Conservation (phyloP, 2,329 filamentous ascomycete species). For the Coniella lustricola region DNA sequence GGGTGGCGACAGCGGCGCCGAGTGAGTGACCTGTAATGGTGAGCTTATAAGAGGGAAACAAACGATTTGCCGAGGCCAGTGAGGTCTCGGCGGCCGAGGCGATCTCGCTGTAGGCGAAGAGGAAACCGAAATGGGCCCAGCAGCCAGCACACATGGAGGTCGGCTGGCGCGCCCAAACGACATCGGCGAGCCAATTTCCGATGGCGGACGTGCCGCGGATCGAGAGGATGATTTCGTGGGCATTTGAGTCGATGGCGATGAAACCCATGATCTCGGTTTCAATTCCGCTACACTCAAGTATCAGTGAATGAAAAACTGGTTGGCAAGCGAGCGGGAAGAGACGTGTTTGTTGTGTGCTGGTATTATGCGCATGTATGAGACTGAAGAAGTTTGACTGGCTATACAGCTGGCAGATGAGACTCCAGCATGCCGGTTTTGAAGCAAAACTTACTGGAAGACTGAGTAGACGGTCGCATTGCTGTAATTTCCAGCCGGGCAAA, state of each 20-base stretch:
- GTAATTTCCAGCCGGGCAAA: slow-evolving; percentile 37
- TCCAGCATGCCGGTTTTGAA: background rate
- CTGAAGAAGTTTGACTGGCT: background rate
- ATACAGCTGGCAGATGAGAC: too few species aligned
- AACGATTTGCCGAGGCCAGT: too few species aligned
- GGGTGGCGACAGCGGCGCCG: slow-evolving; percentile 55
- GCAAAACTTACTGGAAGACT: slow-evolving; percentile 5
- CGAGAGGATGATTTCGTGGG: slow-evolving; percentile 49
- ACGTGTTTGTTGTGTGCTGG: too few species aligned
- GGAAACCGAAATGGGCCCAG: slow-evolving; percentile 51
- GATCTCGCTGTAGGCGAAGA: slow-evolving; percentile 49
- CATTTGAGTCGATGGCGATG: slow-evolving; percentile 42
- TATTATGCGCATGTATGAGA: too few species aligned
- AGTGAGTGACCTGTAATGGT: slow-evolving; percentile 61
- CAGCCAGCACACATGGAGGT: slow-evolving; percentile 37
- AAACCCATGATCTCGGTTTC: slow-evolving; percentile 37
- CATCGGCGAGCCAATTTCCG: slow-evolving; percentile 55
- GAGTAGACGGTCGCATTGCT: slow-evolving; percentile 34
- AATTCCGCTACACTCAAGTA: too few species aligned
- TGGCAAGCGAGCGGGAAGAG: too few species aligned
- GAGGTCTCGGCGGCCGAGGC: slow-evolving; percentile 31
- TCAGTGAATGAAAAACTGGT: too few species aligned
- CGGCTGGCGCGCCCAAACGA: slow-evolving; percentile 31
- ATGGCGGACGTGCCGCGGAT: slow-evolving; percentile 53
- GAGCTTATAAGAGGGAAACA: too few species aligned